Conservation (phyloP, 306 rosid genomes). For the Phaseolus lunatus region DNA sequence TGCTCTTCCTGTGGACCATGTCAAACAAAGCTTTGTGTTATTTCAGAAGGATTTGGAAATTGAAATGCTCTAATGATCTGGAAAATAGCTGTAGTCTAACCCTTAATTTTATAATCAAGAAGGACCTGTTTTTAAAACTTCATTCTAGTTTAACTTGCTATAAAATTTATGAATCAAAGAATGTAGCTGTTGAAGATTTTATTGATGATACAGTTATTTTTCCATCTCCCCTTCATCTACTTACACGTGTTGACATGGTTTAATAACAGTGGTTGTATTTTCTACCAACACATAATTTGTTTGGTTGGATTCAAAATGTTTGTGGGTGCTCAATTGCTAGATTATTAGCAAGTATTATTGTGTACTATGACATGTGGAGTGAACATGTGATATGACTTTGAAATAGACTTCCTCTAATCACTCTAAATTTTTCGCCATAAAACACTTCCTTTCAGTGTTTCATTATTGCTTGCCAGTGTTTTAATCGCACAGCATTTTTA, state of each 20-base stretch:
- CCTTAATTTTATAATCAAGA: too few species aligned
- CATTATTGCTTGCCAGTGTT: background rate
- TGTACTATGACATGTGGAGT: background rate
- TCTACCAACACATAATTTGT: conserved; percentile 1
- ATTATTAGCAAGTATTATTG: background rate
- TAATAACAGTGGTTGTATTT: background rate
- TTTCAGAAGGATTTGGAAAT: too few species aligned
- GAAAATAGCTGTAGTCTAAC: too few species aligned
- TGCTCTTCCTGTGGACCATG: conserved; percentile 9
- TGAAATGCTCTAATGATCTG: too few species aligned
- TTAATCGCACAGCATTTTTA: background rate
- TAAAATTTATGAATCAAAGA: background rate
- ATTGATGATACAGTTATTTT: background rate
- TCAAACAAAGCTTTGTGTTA: too few species aligned
- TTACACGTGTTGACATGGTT: background rate
- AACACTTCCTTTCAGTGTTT: background rate
- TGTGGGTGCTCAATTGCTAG: background rate
- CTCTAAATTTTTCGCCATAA: background rate
- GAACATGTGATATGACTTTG: background rate
- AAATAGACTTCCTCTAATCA: conserved; percentile 3
- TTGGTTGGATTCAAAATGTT: background rate
- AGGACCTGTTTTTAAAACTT: too few species aligned
- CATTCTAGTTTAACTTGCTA: too few species aligned
- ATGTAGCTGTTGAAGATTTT: background rate
- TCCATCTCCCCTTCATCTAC: background rate